Evolutionary conservation across 345 rosid species (phyloP).

Genomic region (Corymbia maculata): DNA sequence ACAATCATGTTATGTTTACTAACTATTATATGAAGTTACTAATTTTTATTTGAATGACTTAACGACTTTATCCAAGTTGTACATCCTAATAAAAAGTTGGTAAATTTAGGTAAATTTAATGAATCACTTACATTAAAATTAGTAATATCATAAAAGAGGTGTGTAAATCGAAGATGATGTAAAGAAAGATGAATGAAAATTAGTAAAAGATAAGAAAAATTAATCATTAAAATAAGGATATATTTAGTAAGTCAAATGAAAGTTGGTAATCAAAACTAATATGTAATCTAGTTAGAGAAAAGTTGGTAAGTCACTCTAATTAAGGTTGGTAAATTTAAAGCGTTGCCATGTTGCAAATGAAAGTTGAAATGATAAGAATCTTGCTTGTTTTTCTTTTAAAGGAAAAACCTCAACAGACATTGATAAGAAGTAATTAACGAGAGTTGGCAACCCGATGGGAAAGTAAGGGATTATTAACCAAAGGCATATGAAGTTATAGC

Average conservation of each 20-base stretch:
- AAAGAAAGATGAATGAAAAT: background rate
- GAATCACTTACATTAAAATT: background rate
- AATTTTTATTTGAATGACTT: background rate
- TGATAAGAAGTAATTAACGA: too few species aligned
- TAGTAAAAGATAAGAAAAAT: background rate
- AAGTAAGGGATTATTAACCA: background rate
- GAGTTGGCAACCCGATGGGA: background rate
- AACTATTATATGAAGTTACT: background rate
- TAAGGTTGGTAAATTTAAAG: too few species aligned
- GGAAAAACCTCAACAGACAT: too few species aligned
- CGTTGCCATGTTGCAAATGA: background rate
- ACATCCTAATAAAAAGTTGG: background rate
- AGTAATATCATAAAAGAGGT: background rate
- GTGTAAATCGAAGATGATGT: background rate
- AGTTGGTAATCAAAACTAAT: too few species aligned
- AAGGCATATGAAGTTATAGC: too few species aligned
- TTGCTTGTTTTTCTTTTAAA: background rate
- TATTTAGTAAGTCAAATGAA: background rate
- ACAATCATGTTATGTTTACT: background rate
- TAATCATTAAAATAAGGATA: background rate
- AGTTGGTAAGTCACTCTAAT: too few species aligned
- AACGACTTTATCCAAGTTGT: background rate
- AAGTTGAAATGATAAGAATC: background rate
- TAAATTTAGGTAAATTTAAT: background rate
- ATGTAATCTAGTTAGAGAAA: too few species aligned